Conservation (phyloP, 2,329 filamentous ascomycete species). For the Trichoderma koningiopsis region DNA sequence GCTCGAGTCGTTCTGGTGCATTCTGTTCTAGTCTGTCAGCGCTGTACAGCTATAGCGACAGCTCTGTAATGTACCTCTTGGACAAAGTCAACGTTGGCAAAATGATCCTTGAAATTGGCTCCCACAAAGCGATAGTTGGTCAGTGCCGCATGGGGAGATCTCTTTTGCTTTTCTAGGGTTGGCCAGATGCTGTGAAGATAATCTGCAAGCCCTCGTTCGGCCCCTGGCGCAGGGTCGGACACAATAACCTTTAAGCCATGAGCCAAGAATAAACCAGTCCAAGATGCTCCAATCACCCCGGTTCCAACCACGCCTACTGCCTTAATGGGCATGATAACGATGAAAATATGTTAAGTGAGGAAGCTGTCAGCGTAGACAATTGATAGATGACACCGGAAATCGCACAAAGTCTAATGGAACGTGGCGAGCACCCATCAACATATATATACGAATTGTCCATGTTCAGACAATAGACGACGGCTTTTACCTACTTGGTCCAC, state of each 20-base stretch:
- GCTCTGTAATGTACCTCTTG: constrained; percentile 34
- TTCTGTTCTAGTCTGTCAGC: constrained; percentile 31
- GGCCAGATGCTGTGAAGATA: constrained; percentile 25
- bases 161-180: not conserved
- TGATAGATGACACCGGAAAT: rapidly evolving
- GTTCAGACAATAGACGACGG: not conserved
- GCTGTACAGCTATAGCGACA: not conserved
- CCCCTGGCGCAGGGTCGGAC: constrained; percentile 43
- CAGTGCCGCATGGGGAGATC: not conserved
- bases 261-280: constrained; percentile 42
- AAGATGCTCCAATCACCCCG: constrained; percentile 40
- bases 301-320: constrained; percentile 38
- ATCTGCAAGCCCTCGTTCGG: constrained; percentile 36
- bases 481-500: not conserved
- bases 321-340: constrained; percentile 25
- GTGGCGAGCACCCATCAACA: not conserved
- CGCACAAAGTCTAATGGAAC: not conserved
- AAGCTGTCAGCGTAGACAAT: not conserved
- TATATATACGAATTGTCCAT: not conserved
- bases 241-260: constrained; percentile 41
- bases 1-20: constrained; percentile 43
- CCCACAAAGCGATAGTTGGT: constrained; percentile 24
- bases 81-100: constrained; percentile 37
- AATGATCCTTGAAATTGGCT: constrained; percentile 13
- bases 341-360: not conserved